These are phyloP conservation scores for Magnusiomyces suaveolens DNA, from an alignment of 1,139 yeast genomes.

Conservation along the genomic window DNA sequence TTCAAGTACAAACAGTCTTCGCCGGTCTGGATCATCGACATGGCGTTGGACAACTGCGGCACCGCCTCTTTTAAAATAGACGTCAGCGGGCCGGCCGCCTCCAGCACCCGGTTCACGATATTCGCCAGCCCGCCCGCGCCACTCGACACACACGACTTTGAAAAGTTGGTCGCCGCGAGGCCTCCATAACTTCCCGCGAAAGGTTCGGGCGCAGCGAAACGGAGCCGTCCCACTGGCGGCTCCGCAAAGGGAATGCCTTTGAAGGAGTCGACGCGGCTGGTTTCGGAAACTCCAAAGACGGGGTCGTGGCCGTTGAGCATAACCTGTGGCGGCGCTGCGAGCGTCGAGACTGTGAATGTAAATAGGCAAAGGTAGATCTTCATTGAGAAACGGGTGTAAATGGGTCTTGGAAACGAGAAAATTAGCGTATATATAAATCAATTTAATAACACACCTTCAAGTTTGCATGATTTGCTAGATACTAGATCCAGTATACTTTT, in stretches of 20 bases:
- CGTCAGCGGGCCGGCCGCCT: background rate
- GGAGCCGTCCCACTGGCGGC: constrained; percentile 21
- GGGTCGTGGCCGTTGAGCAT: constrained; percentile 7
- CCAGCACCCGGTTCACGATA: background rate
- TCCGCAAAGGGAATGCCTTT: constrained; percentile 25
- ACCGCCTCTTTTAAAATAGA: background rate
- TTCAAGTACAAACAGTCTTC: constrained; percentile 22
- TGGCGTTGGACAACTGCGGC: background rate
- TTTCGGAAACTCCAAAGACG: constrained; percentile 5
- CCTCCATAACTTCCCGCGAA: constrained; percentile 6
- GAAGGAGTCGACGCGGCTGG: constrained; percentile 17
- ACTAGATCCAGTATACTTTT: too few species aligned
- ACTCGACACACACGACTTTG: constrained; percentile 5
- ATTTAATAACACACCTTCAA: too few species aligned
- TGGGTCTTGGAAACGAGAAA: too few species aligned
- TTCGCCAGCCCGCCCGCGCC: constrained; percentile 1
- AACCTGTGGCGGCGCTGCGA: constrained; percentile 8
- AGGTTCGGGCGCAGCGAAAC: constrained; percentile 17
- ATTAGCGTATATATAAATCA: too few species aligned
- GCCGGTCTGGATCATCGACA: background rate
- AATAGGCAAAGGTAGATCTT: too few species aligned
- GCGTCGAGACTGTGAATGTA: too few species aligned
- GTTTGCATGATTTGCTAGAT: too few species aligned
- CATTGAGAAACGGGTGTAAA: too few species aligned
- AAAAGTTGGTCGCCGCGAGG: constrained; percentile 3